These are phyloP conservation scores for Vitis hybrid DNA, from an alignment of 177 flowering plant genomes.

Conservation along the genomic window DNA sequence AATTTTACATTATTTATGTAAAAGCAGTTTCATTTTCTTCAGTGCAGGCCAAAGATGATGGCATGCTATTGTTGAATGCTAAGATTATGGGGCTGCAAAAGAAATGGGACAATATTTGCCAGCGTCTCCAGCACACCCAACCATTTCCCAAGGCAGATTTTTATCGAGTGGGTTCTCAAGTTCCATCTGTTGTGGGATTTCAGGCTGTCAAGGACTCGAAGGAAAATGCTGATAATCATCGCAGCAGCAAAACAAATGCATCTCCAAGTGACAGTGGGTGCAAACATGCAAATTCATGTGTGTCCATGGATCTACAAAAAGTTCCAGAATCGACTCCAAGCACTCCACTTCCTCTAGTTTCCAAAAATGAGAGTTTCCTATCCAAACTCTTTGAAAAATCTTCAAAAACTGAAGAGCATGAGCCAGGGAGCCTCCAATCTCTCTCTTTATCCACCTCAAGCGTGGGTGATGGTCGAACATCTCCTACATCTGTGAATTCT, in stretches of 20 bases:
- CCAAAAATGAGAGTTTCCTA: slow-evolving; percentile 21
- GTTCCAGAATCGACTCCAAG: slow-evolving; percentile 9
- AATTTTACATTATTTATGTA: slow-evolving; percentile 11
- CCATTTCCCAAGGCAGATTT: slow-evolving; percentile 21
- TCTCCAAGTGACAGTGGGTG: slow-evolving; percentile 17
- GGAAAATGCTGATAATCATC: slow-evolving; percentile 16
- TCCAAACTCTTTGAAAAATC: slow-evolving; percentile 21
- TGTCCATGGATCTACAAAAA: slow-evolving; percentile 19
- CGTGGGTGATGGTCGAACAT: slow-evolving; percentile 25
- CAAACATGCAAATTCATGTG: slow-evolving; percentile 22
- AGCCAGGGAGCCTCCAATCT: slow-evolving; percentile 21
- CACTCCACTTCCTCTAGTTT: slow-evolving; percentile 13
- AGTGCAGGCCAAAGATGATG: slow-evolving; percentile 86
- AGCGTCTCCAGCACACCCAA: slow-evolving; percentile 39
- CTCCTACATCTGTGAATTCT: slow-evolving; percentile 41
- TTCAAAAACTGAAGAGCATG: slow-evolving; percentile 28
- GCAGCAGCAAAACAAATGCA: slow-evolving; percentile 12
- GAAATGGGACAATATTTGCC: slow-evolving; percentile 58
- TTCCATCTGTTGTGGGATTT: slow-evolving; percentile 44
- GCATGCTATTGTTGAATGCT: slow-evolving; percentile 36
- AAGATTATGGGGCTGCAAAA: slow-evolving; percentile 44
- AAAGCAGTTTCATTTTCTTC: slow-evolving; percentile 45
- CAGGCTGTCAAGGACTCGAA: slow-evolving; percentile 28
- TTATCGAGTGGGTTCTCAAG: slow-evolving; percentile 21
- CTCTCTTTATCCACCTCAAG: slow-evolving; percentile 27